Conservation (phyloP, 2,329 filamentous ascomycete species). For the Cladorrhinum sp. region DNA sequence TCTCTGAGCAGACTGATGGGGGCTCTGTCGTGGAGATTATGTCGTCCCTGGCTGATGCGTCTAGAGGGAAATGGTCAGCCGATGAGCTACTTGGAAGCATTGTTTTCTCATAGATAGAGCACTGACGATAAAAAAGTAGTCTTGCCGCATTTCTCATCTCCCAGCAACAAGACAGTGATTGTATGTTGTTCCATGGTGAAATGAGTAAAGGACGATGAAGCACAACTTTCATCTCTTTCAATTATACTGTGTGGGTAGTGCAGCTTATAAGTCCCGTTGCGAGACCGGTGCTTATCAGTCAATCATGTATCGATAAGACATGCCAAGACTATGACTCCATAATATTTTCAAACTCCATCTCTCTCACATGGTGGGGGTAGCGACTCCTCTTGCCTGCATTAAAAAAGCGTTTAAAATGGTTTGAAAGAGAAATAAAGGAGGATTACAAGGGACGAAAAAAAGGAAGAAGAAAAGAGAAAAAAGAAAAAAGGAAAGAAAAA, state of each 20-base stretch:
- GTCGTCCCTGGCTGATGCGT: slow-evolving; percentile 47
- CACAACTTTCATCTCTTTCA: too few species aligned
- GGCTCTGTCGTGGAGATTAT: slow-evolving; percentile 29
- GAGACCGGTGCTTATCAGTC: not conserved
- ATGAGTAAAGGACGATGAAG: not conserved
- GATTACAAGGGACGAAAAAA: not conserved
- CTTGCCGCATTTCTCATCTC: slow-evolving; percentile 58
- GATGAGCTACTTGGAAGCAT: slow-evolving; percentile 1
- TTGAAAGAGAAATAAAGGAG: not conserved
- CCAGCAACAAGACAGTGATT: slow-evolving; percentile 56
- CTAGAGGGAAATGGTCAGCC: slow-evolving; percentile 34
- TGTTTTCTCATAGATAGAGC: not conserved
- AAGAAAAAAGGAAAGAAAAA: not conserved
- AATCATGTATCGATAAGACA: slow-evolving; percentile 4
- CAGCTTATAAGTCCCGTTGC: not conserved
- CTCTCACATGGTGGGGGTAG: not conserved
- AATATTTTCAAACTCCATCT: slow-evolving; percentile 2
- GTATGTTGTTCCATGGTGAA: slow-evolving; percentile 45
- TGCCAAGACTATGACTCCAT: slow-evolving; percentile 4
- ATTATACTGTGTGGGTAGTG: not conserved
- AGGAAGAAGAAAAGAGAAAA: too few species aligned
- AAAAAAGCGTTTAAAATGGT: not conserved
- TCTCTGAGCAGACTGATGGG: slow-evolving; percentile 53
- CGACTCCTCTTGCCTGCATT: not conserved
- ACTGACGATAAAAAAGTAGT: slow-evolving; percentile 61